These are phyloP conservation scores for Vaccinium vitisidaea DNA, from an alignment of 148 eudicot genomes.

Conservation along the genomic window DNA sequence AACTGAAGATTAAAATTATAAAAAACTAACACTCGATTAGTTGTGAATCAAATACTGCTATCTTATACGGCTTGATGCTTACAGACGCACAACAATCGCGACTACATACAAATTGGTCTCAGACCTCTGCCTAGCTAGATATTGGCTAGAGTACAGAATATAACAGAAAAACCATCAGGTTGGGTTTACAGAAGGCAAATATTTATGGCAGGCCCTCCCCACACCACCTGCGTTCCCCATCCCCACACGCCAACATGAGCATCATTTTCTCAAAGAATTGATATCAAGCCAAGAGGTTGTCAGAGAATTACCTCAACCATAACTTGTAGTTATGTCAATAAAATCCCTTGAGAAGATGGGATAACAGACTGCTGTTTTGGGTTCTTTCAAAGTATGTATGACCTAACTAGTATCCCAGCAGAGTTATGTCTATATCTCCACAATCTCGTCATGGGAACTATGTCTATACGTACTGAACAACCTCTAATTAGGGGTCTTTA, in stretches of 20 bases:
- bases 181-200: too few relatives aligned
- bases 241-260: too few relatives aligned
- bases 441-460: background rate
- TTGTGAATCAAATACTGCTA: background rate
- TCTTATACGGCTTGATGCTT: background rate
- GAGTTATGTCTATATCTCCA: background rate
- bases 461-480: background rate
- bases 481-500: background rate
- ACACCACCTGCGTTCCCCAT: too few relatives aligned
- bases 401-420: background rate
- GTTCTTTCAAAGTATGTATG: background rate
- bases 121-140: background rate
- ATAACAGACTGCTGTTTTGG: background rate
- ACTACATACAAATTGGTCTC: background rate
- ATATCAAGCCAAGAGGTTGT: background rate
- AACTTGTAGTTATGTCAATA: too few relatives aligned
- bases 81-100: background rate
- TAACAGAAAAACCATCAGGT: background rate
- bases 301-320: background rate
- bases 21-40: background rate
- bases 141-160: background rate
- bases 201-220: too few relatives aligned
- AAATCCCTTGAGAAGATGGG: background rate
- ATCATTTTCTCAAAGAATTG: background rate
- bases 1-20: background rate